These are phyloP conservation scores for Phytophthora nicotianae DNA, from an alignment of 352 stramenopile genomes.

Conservation along the genomic window DNA sequence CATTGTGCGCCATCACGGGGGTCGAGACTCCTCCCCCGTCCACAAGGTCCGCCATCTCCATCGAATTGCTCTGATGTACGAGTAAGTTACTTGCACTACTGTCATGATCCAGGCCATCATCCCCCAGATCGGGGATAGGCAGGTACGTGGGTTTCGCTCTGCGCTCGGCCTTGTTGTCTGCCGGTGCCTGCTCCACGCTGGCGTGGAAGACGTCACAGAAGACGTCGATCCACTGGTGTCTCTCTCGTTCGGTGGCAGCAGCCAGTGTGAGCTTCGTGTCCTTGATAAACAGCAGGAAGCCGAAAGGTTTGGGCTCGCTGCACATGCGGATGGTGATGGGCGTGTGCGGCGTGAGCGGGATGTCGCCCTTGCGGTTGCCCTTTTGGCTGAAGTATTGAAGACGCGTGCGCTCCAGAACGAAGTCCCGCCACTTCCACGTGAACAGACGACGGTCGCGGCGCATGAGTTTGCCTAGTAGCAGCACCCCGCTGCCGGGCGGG, in stretches of 20 bases:
- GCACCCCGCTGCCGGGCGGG: constrained; percentile 31
- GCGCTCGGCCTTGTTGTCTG: constrained; percentile 63
- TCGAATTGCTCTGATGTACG: constrained; percentile 20
- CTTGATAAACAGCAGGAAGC: constrained; percentile 78
- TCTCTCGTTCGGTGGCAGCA: constrained; percentile 68
- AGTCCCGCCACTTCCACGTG: constrained; percentile 87
- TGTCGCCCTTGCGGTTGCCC: constrained; percentile 75
- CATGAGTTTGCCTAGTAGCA: constrained; percentile 77
- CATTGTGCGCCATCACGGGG: constrained; percentile 31
- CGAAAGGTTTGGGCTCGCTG: constrained; percentile 72
- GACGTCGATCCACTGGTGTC: constrained; percentile 80
- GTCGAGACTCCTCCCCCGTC: constrained; percentile 16
- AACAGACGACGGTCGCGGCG: constrained; percentile 75
- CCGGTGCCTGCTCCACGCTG: constrained; percentile 60
- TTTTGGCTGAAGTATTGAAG: constrained; percentile 85
- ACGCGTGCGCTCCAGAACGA: constrained; percentile 69
- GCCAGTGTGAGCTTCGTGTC: constrained; percentile 83
- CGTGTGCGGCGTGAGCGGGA: constrained; percentile 59
- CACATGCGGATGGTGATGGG: constrained; percentile 77
- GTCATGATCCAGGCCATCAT: constrained; percentile 28
- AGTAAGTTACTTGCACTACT: constrained; percentile 33
- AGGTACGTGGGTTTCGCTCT: constrained; percentile 69
- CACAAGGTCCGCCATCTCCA: constrained; percentile 11
- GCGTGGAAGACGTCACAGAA: constrained; percentile 81
- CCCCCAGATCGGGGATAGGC: constrained; percentile 63